Percentiles rank a stretch among this genome's conserved stretches.
Evolutionary conservation across 2,329 filamentous ascomycete species (phyloP).

Genomic region (Hyphodiscus sp.): DNA sequence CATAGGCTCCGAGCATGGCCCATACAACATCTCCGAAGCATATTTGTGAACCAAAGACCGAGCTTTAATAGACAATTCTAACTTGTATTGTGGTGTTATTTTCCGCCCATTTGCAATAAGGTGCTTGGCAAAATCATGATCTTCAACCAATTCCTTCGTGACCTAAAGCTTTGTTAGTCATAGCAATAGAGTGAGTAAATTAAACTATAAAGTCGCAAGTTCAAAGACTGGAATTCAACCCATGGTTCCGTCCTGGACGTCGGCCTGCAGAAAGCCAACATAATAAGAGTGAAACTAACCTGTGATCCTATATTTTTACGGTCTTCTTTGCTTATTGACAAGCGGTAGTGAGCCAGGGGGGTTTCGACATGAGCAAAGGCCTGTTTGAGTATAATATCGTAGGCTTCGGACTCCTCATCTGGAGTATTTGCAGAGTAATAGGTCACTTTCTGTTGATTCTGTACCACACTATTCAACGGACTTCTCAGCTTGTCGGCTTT

Average conservation of each 20-base stretch:
- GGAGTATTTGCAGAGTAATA: neutral
- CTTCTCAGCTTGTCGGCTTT: neutral
- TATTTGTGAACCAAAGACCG: neutral
- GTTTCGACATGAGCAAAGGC: slow-evolving; percentile 11
- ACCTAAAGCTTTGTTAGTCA: too few species aligned
- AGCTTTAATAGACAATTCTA: slow-evolving; percentile 1
- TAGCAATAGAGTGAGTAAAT: too few species aligned
- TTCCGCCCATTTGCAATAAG: slow-evolving; percentile 4
- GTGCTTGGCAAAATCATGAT: slow-evolving; percentile 4
- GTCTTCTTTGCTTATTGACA: slow-evolving; percentile 1
- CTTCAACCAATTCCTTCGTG: neutral
- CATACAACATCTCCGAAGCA: neutral
- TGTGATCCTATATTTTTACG: slow-evolving; percentile 9
- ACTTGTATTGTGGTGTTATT: slow-evolving; percentile 3
- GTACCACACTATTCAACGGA: neutral
- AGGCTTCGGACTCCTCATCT: neutral
- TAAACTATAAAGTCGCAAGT: too few species aligned
- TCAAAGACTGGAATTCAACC: too few species aligned
- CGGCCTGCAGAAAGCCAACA: too few species aligned
- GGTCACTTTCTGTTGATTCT: neutral
- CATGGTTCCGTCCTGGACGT: neutral
- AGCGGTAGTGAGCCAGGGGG: slow-evolving; percentile 4
- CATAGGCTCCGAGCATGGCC: neutral
- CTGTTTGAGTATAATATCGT: slow-evolving; percentile 4
- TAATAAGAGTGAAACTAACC: slow-evolving; percentile 3